Conservation (phyloP, 495 filamentous ascomycete species). For the Penicillium longicatenatum region DNA sequence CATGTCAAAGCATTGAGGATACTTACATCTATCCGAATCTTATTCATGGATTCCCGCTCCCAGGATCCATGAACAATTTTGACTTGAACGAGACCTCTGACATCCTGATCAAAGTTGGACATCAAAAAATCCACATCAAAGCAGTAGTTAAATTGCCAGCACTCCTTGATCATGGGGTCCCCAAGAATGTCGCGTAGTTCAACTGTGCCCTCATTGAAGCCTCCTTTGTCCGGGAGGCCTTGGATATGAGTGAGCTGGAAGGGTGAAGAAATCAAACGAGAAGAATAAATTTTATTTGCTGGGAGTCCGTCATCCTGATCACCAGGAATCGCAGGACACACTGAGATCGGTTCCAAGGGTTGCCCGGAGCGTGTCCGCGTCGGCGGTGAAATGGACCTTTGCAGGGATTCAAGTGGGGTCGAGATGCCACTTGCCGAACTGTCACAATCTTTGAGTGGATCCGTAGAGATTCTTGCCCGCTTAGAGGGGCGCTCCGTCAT, state of each 20-base stretch:
- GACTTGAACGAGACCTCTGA: conserved; percentile 62
- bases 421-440: not conserved
- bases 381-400: conserved; percentile 40
- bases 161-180: conserved; percentile 79
- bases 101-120: conserved; percentile 70
- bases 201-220: conserved; percentile 67
- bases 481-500: conserved; percentile 13
- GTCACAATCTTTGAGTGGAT: not conserved
- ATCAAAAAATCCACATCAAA: conserved; percentile 80
- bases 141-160: conserved; percentile 89
- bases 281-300: not conserved
- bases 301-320: not conserved
- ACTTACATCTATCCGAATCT: conserved; percentile 62
- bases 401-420: conserved; percentile 32
- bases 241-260: conserved; percentile 72
- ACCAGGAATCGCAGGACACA: conserved; percentile 8
- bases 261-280: conserved; percentile 55
- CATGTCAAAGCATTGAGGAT: not conserved
- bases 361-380: conserved; percentile 14
- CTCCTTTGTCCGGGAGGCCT: conserved; percentile 56
- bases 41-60: conserved; percentile 69
- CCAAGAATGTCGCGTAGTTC: conserved; percentile 72
- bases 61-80: conserved; percentile 87
- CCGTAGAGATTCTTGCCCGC: conserved; percentile 16
- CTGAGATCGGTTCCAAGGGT: not conserved